Evolutionary conservation across 2,329 filamentous ascomycete genomes (phyloP).

Genomic region (Aspergillaceae sp.): DNA sequence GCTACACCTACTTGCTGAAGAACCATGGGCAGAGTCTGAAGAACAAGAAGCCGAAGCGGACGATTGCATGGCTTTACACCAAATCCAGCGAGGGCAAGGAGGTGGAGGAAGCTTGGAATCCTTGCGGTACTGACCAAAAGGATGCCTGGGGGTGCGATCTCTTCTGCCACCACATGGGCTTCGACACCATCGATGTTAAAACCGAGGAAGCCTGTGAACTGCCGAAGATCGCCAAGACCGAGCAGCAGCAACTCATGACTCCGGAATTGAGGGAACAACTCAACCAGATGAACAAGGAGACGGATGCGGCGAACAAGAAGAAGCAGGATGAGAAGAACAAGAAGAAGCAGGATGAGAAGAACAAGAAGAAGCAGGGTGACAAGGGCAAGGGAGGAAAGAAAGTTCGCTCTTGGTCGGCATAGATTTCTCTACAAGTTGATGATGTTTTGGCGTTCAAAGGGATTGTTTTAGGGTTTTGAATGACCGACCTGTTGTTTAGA

Average conservation of each 20-base stretch:
- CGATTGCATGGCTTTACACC: constrained; percentile 1
- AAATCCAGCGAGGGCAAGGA: background rate
- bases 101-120: background rate
- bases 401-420: background rate
- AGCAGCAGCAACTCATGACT: background rate
- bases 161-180: background rate
- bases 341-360: background rate
- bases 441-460: background rate
- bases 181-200: background rate
- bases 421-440: background rate
- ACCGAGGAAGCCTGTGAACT: background rate
- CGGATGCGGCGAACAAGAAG: background rate
- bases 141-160: background rate
- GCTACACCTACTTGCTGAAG: constrained; percentile 1
- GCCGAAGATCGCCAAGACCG: background rate
- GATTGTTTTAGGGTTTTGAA: background rate
- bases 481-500: background rate
- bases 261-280: background rate
- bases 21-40: background rate
- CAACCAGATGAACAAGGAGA: background rate
- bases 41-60: background rate
- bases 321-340: background rate
- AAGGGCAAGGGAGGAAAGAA: background rate
- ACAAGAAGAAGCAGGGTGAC: background rate
- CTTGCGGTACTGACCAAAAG: background rate